A percentile compares a stretch with the other conserved stretches of the same genome.
These are phyloP conservation scores for Coix lacrymajobi DNA, from an alignment of 176 grass and related monocot genomes.

Conservation along the genomic window DNA sequence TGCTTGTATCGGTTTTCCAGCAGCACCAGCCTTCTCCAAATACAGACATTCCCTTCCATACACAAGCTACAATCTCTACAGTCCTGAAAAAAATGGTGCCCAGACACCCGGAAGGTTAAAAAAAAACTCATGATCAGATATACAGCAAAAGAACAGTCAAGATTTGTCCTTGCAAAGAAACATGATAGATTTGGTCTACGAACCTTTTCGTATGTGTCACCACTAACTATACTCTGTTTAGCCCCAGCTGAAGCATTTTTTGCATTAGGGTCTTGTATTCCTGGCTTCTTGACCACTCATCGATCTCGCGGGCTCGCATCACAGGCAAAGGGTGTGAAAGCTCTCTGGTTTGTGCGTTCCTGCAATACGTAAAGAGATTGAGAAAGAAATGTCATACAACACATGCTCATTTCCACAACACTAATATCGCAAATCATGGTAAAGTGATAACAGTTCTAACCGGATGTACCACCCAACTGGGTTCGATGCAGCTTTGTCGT, in stretches of 20 bases:
- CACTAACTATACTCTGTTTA: background rate
- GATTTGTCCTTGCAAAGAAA: background rate
- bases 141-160: background rate
- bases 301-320: constrained; percentile 75
- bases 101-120: background rate
- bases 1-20: background rate
- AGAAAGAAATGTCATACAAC: background rate
- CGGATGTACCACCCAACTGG: constrained; percentile 91
- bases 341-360: constrained; percentile 86
- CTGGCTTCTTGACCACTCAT: constrained; percentile 79
- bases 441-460: constrained; percentile 14
- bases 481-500: constrained; percentile 79
- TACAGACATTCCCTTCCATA: background rate
- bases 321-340: constrained; percentile 86
- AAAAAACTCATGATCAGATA: background rate
- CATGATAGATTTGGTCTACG: background rate
- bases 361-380: background rate
- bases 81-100: background rate
- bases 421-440: background rate
- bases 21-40: background rate
- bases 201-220: background rate
- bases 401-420: background rate
- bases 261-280: constrained; percentile 53
- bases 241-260: constrained; percentile 22
- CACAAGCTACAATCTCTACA: background rate